A percentile compares a stretch with the other conserved stretches of the same genome.
phyloP scores from a whole-genome alignment of 495 filamentous ascomycete species.

The Xanthoparmelia taractica region DNA sequence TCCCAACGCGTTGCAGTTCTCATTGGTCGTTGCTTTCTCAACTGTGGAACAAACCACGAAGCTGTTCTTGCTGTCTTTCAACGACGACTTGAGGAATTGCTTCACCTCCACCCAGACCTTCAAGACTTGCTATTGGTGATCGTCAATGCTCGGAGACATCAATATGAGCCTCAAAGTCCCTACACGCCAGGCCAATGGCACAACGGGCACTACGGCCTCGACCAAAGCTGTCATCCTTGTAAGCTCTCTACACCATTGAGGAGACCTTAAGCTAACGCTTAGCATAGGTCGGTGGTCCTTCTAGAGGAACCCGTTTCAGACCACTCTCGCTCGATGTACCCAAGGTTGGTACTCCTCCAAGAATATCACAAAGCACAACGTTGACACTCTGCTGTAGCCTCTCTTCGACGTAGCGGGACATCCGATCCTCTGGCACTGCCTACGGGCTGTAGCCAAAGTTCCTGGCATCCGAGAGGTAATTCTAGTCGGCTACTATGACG shows the following conservation, averaged over 20 bases:
- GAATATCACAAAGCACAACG: slow-evolving; percentile 15
- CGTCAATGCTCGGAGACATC: not conserved
- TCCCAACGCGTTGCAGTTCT: not conserved
- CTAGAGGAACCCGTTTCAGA: slow-evolving; percentile 90
- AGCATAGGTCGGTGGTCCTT: slow-evolving; percentile 80
- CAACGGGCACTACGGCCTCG: slow-evolving; percentile 39
- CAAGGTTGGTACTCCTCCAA: slow-evolving; percentile 58
- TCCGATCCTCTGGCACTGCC: slow-evolving; percentile 95
- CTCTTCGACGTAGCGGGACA: slow-evolving; percentile 98
- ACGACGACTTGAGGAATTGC: not conserved
- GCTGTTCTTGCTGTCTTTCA: not conserved
- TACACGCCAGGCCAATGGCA: slow-evolving; percentile 28
- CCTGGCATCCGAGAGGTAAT: slow-evolving; percentile 91
- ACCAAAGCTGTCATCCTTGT: slow-evolving; percentile 70
- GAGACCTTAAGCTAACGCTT: slow-evolving; percentile 18
- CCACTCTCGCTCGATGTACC: slow-evolving; percentile 94
- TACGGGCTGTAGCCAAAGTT: slow-evolving; percentile 86
- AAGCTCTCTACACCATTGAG: slow-evolving; percentile 24
- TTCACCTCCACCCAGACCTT: not conserved
- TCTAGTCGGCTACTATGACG: slow-evolving; percentile 98
- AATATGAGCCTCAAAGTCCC: slow-evolving; percentile 19
- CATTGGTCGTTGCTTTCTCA: not conserved
- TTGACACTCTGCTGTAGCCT: slow-evolving; percentile 50
- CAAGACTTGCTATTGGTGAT: not conserved
- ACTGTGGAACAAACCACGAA: not conserved